Conservation (phyloP, 345 rosid species). For the Citrus unshiu region DNA sequence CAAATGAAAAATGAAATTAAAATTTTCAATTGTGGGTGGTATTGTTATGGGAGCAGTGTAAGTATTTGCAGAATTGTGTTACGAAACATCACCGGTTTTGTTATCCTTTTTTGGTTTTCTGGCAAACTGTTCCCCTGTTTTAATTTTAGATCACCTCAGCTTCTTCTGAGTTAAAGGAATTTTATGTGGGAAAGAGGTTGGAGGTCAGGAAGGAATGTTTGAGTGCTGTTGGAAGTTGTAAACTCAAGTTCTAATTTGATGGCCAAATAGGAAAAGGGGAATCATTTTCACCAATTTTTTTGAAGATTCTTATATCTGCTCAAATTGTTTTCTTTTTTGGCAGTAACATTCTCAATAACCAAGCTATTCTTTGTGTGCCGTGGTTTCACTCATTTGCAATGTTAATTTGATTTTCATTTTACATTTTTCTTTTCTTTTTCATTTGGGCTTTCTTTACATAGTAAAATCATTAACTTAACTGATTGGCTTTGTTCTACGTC, state of each 20-base stretch:
- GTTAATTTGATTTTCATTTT: not conserved
- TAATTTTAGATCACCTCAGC: not conserved
- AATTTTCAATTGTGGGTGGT: not conserved
- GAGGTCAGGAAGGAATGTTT: not conserved
- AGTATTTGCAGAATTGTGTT: not conserved
- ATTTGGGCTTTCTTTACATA: not conserved
- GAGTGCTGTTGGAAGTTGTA: not conserved
- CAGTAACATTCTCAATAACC: not conserved
- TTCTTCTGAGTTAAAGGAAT: not conserved
- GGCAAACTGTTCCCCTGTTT: not conserved
- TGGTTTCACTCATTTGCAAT: not conserved
- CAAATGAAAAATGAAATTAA: not conserved
- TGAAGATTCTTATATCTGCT: not conserved
- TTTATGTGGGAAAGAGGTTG: too few species aligned
- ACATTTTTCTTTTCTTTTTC: not conserved
- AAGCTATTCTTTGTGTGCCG: not conserved
- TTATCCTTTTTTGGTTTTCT: not conserved
- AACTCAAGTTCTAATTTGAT: not conserved
- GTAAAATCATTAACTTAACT: not conserved
- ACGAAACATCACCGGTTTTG: not conserved
- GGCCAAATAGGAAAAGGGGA: not conserved
- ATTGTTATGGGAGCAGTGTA: not conserved
- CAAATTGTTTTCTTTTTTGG: not conserved
- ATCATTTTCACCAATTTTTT: not conserved
- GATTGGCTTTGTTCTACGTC: not conserved